Percentiles rank a stretch among this genome's conserved stretches.
phyloP scores from a whole-genome alignment of 306 rosid species.

The Oemleria cerasiformis region DNA sequence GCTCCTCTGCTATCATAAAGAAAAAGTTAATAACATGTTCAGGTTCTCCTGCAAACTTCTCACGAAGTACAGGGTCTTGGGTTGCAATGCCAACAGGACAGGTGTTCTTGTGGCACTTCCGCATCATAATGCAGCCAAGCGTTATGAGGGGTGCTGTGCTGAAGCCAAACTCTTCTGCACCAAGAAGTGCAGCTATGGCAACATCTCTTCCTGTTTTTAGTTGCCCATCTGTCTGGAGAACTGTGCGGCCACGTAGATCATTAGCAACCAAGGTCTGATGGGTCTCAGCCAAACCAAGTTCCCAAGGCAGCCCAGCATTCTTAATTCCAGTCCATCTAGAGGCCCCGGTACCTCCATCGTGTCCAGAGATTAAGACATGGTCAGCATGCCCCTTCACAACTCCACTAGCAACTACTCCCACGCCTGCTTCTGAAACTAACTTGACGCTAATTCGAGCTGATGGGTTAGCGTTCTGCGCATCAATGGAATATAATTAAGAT shows the following conservation, averaged over 20 bases:
- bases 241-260: slow-evolving; percentile 93
- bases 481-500: slow-evolving; percentile 15
- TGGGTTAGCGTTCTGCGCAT: slow-evolving; percentile 80
- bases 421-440: slow-evolving; percentile 98
- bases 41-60: slow-evolving; percentile 99
- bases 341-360: slow-evolving; percentile 99
- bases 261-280: slow-evolving; percentile 97
- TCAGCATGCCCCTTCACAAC: slow-evolving; percentile 99
- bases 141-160: slow-evolving; percentile 99
- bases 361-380: slow-evolving; percentile 94
- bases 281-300: slow-evolving; percentile 98
- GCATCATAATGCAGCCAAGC: slow-evolving; percentile 99
- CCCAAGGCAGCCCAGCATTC: slow-evolving; percentile 99
- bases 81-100: slow-evolving; percentile 99
- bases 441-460: slow-evolving; percentile 94
- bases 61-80: slow-evolving; percentile 98
- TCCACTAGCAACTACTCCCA: slow-evolving; percentile 98
- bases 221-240: slow-evolving; percentile 98
- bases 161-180: slow-evolving; percentile 98
- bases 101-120: slow-evolving; percentile 98
- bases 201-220: slow-evolving; percentile 98
- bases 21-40: slow-evolving; percentile 96
- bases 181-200: slow-evolving; percentile 96
- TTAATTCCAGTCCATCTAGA: slow-evolving; percentile 99
- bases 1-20: slow-evolving; percentile 95